A percentile compares a stretch with the other conserved stretches of the same genome.
phyloP scores from a whole-genome alignment of 495 filamentous ascomycete genomes.

The Penicillium cinerascens region DNA sequence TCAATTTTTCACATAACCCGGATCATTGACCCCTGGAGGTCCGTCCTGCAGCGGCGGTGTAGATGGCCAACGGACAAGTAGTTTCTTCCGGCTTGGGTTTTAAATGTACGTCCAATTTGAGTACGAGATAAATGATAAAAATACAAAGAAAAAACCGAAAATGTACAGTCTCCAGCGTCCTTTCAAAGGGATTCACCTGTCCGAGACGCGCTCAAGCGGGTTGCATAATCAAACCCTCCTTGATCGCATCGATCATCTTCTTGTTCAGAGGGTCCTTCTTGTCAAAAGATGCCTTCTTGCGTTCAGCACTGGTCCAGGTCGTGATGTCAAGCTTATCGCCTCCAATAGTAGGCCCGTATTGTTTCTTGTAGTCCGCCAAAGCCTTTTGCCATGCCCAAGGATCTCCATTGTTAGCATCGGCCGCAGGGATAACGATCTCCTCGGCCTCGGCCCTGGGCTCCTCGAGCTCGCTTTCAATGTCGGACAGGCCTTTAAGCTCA shows the following conservation, averaged over 20 bases:
- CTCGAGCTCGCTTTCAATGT: background rate
- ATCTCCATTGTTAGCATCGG: slow-evolving; percentile 17
- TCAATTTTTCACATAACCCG: background rate
- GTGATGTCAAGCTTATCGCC: slow-evolving; percentile 27
- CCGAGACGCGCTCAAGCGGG: background rate
- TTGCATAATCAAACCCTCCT: slow-evolving; percentile 21
- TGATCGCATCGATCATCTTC: slow-evolving; percentile 17
- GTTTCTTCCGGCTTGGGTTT: too few species aligned
- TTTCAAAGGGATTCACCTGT: background rate
- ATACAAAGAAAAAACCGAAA: background rate
- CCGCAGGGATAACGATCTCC: slow-evolving; percentile 9
- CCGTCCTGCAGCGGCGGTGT: slow-evolving; percentile 12
- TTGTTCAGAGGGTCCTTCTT: slow-evolving; percentile 20
- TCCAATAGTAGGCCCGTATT: slow-evolving; percentile 12
- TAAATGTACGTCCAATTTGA: too few species aligned
- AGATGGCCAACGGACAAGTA: slow-evolving; percentile 10
- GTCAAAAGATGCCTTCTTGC: slow-evolving; percentile 18
- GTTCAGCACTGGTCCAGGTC: slow-evolving; percentile 15
- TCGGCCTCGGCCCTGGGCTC: background rate
- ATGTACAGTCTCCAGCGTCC: background rate
- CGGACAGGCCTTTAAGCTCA: background rate
- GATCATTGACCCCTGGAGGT: background rate
- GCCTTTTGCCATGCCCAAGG: slow-evolving; percentile 12
- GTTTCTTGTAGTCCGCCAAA: slow-evolving; percentile 7
- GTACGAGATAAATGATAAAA: background rate